Evolutionary conservation across 768 basidiomycete species (phyloP).

Genomic region (Termitomyces sp.): DNA sequence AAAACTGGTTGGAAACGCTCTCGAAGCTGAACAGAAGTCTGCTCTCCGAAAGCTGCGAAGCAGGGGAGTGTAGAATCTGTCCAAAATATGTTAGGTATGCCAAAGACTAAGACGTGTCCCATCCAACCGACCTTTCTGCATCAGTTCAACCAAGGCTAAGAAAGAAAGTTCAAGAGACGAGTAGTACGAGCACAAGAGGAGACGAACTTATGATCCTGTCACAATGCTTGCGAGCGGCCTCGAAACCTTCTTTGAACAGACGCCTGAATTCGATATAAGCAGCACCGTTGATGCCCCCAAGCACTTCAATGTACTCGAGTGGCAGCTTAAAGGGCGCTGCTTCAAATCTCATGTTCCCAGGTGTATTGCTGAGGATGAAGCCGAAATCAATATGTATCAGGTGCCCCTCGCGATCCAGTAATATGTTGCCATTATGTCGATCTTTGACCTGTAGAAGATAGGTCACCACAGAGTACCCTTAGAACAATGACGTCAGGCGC

Average conservation of each 20-base stretch:
- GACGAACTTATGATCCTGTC: slow-evolving; percentile 88
- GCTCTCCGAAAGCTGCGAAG: slow-evolving; percentile 86
- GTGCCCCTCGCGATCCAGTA: slow-evolving; percentile 93
- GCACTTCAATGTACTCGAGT: slow-evolving; percentile 91
- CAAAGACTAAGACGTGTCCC: background rate
- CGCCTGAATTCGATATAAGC: slow-evolving; percentile 81
- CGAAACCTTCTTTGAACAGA: slow-evolving; percentile 91
- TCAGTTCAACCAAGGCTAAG: slow-evolving; percentile 81
- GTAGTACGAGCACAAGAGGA: background rate
- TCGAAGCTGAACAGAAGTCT: slow-evolving; percentile 82
- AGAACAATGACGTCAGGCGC: slow-evolving; percentile 3
- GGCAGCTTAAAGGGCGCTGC: slow-evolving; percentile 99
- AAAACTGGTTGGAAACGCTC: slow-evolving; percentile 93
- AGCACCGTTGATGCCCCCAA: slow-evolving; percentile 79
- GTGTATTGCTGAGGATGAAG: slow-evolving; percentile 95
- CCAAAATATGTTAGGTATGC: background rate
- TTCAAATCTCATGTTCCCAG: slow-evolving; percentile 97
- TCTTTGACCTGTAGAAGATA: slow-evolving; percentile 98
- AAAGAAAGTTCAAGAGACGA: slow-evolving; percentile 4
- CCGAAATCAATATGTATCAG: slow-evolving; percentile 98
- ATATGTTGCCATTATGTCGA: slow-evolving; percentile 97
- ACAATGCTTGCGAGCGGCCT: slow-evolving; percentile 91
- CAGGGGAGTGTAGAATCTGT: slow-evolving; percentile 88
- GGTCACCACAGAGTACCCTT: slow-evolving; percentile 93
- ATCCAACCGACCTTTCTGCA: slow-evolving; percentile 75